Conservation (phyloP, 805 yeast genomes). For the Yarrowia alimentaria region DNA sequence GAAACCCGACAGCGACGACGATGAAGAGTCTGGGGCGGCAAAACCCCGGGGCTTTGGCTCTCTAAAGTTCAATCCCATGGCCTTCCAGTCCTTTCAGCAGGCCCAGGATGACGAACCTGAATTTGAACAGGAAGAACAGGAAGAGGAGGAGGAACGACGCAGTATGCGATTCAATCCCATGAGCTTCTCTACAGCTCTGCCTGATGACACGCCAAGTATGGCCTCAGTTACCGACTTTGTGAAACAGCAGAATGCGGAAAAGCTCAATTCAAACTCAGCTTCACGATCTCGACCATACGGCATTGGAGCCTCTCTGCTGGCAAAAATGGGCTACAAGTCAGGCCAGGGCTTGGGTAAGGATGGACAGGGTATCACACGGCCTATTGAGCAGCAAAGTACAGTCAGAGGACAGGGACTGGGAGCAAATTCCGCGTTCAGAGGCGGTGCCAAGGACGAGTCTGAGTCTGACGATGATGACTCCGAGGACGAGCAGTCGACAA, state of each 20-base stretch:
- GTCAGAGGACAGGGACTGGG: constrained; percentile 72
- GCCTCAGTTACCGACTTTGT: constrained; percentile 16
- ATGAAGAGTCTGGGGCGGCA: neutral
- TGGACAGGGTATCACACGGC: constrained; percentile 73
- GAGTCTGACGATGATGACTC: constrained; percentile 6
- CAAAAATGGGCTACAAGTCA: constrained; percentile 80
- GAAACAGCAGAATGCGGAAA: constrained; percentile 13
- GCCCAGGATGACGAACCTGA: neutral
- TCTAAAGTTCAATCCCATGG: constrained; percentile 23
- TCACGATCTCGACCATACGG: constrained; percentile 53
- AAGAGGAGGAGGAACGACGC: neutral
- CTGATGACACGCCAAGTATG: too few species aligned
- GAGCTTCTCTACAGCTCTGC: too few species aligned
- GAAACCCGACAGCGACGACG: neutral
- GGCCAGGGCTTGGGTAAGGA: constrained; percentile 83
- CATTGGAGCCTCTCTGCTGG: constrained; percentile 74
- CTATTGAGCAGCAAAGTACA: constrained; percentile 67
- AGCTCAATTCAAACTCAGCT: neutral
- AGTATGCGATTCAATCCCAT: too few species aligned
- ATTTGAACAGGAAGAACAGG: neutral
- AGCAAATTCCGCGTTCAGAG: constrained; percentile 6
- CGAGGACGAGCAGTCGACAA: neutral
- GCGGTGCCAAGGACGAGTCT: neutral
- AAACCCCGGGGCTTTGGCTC: constrained; percentile 5
- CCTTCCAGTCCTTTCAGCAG: too few species aligned